phyloP scores from a whole-genome alignment of 2,329 filamentous ascomycete genomes.

The Trichoderma oligosporum region DNA sequence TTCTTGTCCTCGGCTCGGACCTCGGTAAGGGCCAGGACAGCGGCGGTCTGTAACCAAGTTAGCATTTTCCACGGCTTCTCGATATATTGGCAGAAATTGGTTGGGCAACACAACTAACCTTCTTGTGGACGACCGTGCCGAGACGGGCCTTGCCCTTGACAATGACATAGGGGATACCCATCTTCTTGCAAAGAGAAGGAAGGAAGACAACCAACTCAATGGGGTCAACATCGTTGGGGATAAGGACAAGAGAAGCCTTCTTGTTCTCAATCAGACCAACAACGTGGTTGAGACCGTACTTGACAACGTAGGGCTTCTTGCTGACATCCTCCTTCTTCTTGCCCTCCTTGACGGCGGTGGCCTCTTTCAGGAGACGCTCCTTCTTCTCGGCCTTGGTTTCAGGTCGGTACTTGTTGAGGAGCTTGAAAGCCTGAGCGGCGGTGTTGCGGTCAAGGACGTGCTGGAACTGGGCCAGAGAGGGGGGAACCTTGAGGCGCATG shows the following conservation, averaged over 20 bases:
- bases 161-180: conserved; percentile 98
- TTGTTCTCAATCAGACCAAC: conserved; percentile 98
- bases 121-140: conserved; percentile 99
- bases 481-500: conserved; percentile 97
- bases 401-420: conserved; percentile 99
- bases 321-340: conserved; percentile 99
- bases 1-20: conserved; percentile 97
- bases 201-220: conserved; percentile 99
- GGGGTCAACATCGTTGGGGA: conserved; percentile 98
- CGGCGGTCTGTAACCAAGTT: conserved; percentile 68
- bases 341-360: conserved; percentile 93
- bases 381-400: conserved; percentile 99
- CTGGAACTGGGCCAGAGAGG: conserved; percentile 96
- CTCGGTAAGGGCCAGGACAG: conserved; percentile 92
- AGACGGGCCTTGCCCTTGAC: conserved; percentile 99
- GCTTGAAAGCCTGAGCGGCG: conserved; percentile 95
- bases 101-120: conserved; percentile 52
- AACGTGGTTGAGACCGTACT: conserved; percentile 99
- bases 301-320: conserved; percentile 99
- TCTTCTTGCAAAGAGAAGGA: conserved; percentile 98
- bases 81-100: not conserved
- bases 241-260: conserved; percentile 97
- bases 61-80: not conserved
- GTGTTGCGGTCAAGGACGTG: conserved; percentile 96
- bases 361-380: conserved; percentile 97